A percentile compares a stretch with the other conserved stretches of the same genome.
Evolutionary conservation across 345 rosid species (phyloP).

Genomic region (Boechera stricta): DNA sequence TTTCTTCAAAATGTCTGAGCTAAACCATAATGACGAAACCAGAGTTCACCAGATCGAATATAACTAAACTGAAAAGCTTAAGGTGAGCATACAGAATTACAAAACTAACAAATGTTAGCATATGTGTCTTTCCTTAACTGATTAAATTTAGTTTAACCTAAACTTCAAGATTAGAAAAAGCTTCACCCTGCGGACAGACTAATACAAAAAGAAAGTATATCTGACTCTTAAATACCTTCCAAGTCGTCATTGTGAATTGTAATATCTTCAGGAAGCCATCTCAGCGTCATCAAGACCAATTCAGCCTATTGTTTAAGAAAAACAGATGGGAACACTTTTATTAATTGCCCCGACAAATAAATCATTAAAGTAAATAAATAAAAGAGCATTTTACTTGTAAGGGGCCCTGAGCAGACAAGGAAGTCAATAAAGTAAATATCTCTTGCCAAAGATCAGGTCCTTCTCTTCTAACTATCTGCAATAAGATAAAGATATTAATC

Average conservation of each 20-base stretch:
- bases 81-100: background rate
- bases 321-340: slow-evolving; percentile 12
- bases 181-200: background rate
- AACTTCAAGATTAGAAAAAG: slow-evolving; percentile 6
- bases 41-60: background rate
- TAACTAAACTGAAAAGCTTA: background rate
- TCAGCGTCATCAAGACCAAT: slow-evolving; percentile 77
- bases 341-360: slow-evolving; percentile 20
- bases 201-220: slow-evolving; percentile 4
- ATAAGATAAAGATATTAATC: slow-evolving; percentile 28
- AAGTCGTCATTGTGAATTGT: slow-evolving; percentile 91
- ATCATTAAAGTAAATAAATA: slow-evolving; percentile 2
- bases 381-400: slow-evolving; percentile 54
- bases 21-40: background rate
- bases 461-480: slow-evolving; percentile 86
- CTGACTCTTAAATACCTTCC: slow-evolving; percentile 60
- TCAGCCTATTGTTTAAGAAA: slow-evolving; percentile 60
- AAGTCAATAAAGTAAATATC: slow-evolving; percentile 64
- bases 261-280: slow-evolving; percentile 98
- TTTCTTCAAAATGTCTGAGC: background rate
- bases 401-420: slow-evolving; percentile 74
- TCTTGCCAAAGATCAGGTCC: slow-evolving; percentile 73
- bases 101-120: background rate
- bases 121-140: background rate
- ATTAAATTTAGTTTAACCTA: background rate